phyloP scores from a whole-genome alignment of 139 green algal genomes.

The Klebsormidium nitens region DNA sequence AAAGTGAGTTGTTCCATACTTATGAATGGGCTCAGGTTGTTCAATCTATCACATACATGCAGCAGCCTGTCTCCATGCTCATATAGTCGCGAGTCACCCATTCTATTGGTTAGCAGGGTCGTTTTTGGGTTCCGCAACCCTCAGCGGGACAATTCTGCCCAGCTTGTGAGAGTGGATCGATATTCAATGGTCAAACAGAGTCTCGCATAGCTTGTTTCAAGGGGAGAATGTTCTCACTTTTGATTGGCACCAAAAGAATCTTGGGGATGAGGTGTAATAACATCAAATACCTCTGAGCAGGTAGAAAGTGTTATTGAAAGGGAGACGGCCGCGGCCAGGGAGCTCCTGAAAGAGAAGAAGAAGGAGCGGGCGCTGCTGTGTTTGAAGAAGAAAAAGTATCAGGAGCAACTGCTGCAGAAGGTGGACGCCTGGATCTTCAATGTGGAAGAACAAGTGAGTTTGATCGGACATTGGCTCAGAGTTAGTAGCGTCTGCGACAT shows the following conservation, averaged over 20 bases:
- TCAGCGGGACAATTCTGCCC: background rate
- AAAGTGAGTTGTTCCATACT: conserved; percentile 15
- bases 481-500: no score
- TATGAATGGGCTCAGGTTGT: background rate
- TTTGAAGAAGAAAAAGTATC: conserved; percentile 43
- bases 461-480: no score
- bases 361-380: conserved; percentile 41
- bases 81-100: background rate
- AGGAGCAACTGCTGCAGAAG: conserved; percentile 38
- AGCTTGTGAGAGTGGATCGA: background rate
- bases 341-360: conserved; percentile 43
- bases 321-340: conserved; percentile 30
- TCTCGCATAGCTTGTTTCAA: background rate
- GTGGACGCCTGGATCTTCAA: conserved; percentile 40
- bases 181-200: background rate
- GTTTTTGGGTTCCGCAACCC: background rate
- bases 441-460: conserved; percentile 36
- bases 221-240: background rate
- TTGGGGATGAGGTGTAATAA: background rate
- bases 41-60: background rate
- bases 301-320: conserved; percentile 42
- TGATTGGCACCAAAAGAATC: no score
- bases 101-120: conserved; percentile 4
- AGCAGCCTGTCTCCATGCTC: conserved; percentile 2
- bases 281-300: background rate